Evolutionary conservation across 2,329 filamentous ascomycete species (phyloP), one percentile per base, ranked within the genome.

Genomic region (Raffaelea albimanens): DNA sequence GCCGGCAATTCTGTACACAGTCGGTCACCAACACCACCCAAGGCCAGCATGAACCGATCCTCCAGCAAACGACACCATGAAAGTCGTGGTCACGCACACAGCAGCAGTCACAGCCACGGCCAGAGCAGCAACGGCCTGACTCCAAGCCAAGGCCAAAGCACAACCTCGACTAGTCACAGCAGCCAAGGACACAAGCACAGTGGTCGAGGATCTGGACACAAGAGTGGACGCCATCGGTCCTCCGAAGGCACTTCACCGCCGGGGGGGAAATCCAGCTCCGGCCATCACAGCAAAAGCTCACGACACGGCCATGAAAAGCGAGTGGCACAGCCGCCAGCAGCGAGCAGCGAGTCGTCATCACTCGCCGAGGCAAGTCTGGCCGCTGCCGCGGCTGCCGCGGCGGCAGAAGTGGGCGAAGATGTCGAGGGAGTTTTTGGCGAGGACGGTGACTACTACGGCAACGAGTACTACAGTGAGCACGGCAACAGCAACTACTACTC

Each of bases 401-500:
- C 29, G 25, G 40, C 25, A n/a, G n/a, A n/a, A n/a, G n/a, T n/a
- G 25, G 22, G 38, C 5, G 44, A 41, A 23, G 44, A 36, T 5
- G 43, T 29, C 34, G 43, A 45, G n/a, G 34, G 21, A n/a, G 14
- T 16, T 9, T 22, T 38, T 11, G 43, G 36, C 14, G 43, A 14
- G 7, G 2, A 40, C 34, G 34, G 41, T 25, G 41, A 43, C n/a
- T 22, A 44, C 18, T 36, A 44, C 25, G 42, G 42, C 42, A 19
- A 31, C 29, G 42, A 34, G 23, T 34, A 41, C 20, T 42, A 42
- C 29, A 19, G 25, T 29, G 44, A 42, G 38, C 23, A 41, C 7
- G 44, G 19, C 19, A 46, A 36, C 44, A 13, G 25, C 25, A 22
- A 34, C 38, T 41, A 46, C 39, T 46, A 46, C 29, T 36, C 34